These are phyloP conservation scores for Neurospora sublineolata DNA, from an alignment of 495 filamentous ascomycete species.

Conservation along the genomic window DNA sequence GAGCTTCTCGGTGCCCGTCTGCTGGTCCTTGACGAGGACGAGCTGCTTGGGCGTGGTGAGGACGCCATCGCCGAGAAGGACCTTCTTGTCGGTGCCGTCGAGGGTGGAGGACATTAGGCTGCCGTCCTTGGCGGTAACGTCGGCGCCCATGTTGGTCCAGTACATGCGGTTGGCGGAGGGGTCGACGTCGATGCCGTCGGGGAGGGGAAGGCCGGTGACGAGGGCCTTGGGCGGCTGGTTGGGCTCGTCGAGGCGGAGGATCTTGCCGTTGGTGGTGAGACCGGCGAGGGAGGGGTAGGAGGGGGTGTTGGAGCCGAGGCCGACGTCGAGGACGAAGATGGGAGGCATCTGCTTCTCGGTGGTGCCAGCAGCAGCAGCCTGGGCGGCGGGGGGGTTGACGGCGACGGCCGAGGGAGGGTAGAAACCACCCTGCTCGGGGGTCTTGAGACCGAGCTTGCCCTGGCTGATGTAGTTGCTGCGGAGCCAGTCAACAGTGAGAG, in stretches of 20 bases:
- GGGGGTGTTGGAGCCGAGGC: conserved; percentile 4
- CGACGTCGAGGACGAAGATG: conserved; percentile 10
- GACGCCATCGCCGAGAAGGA: conserved; percentile 19
- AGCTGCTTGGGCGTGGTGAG: conserved; percentile 47
- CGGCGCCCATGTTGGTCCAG: conserved; percentile 44
- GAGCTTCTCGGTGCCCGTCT: conserved; percentile 10
- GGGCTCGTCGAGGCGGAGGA: conserved; percentile 1
- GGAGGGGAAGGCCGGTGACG: conserved; percentile 24
- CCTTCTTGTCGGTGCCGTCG: conserved; percentile 27
- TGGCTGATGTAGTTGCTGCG: conserved; percentile 20
- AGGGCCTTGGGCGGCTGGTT: conserved; percentile 6
- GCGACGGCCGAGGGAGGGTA: neutral
- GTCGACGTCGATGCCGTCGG: conserved; percentile 39
- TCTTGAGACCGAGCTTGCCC: conserved; percentile 19
- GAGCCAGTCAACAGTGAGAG: conserved; percentile 24
- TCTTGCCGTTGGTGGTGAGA: conserved; percentile 3
- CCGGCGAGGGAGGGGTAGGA: neutral
- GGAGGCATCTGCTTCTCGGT: neutral
- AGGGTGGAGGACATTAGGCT: conserved; percentile 29
- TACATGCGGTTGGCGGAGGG: conserved; percentile 27
- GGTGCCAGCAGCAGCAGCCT: neutral
- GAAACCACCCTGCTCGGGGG: neutral
- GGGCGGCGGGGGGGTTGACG: neutral
- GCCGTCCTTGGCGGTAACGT: conserved; percentile 26
- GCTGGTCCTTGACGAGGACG: conserved; percentile 17